Evolutionary conservation across 2,329 filamentous ascomycete genomes (phyloP).

Genomic region (Lecanosticta acicola): DNA sequence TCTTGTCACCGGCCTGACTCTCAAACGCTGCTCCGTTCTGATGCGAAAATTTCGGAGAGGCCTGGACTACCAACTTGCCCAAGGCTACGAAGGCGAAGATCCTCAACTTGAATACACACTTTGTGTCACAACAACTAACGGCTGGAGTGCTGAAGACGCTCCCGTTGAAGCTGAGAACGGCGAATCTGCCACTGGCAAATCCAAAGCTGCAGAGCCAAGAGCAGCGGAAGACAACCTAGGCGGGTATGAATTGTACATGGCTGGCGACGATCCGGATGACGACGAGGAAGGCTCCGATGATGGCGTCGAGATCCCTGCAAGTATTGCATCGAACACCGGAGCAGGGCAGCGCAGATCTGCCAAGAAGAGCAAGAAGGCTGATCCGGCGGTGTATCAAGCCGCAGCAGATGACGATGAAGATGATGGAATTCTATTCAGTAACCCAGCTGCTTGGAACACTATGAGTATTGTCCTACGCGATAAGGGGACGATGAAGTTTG

Average conservation of each 20-base stretch:
- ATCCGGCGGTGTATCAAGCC: conserved; percentile 84
- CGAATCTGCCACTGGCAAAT: conserved; percentile 30
- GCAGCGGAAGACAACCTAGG: conserved; percentile 57
- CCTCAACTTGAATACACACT: conserved; percentile 82
- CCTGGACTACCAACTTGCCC: conserved; percentile 87
- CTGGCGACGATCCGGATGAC: conserved; percentile 66
- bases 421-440: conserved; percentile 64
- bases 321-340: conserved; percentile 37
- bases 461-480: conserved; percentile 87
- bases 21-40: conserved; percentile 71
- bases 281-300: conserved; percentile 47
- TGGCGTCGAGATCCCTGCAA: conserved; percentile 33
- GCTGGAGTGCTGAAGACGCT: conserved; percentile 67
- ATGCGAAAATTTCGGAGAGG: conserved; percentile 82
- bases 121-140: conserved; percentile 73
- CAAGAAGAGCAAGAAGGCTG: conserved; percentile 40
- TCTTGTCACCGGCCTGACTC: conserved; percentile 67
- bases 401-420: conserved; percentile 61
- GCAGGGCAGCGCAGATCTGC: conserved; percentile 41
- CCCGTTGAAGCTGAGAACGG: conserved; percentile 35
- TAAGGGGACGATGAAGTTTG: conserved; percentile 78
- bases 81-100: conserved; percentile 65
- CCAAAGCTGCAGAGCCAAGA: conserved; percentile 23
- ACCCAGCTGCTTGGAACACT: conserved; percentile 76
- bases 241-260: conserved; percentile 90